Evolutionary conservation across 352 stramenopile species (phyloP), one percentile per base, ranked within the genome.

Genomic region (Pythium rhizo-oryzae): DNA sequence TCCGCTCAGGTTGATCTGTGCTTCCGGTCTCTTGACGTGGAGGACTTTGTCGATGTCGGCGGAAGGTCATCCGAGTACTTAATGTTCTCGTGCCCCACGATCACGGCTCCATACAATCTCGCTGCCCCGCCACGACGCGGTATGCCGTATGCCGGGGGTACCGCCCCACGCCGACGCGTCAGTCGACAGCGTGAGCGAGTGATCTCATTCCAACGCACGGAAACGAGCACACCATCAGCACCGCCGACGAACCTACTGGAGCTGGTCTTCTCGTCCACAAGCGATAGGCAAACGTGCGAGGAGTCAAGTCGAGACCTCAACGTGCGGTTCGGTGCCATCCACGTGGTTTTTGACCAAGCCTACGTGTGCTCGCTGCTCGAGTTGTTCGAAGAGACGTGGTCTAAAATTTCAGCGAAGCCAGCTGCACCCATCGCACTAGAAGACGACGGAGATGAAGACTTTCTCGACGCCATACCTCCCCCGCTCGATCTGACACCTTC

Each of bases 331-430:
- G 89, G 89, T 16, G 85, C 83, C 5, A 72, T 96, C 19, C 89
- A 96, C 53, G 69, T 96, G n/a, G 84, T 92, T 46, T 93, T 95
- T 67, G 87, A 96, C 44, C 89, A 96, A 60, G 84, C 85, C 19
- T 94, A 94, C 44, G 73, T 95, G 9, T 91, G 84, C 51, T 92
- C 85, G 54, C 65, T 95, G 60, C 25, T 95, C 3, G 81, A 93
- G 54, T 43, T 95, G 9, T 81, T 93, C 58, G 84, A 92, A 68
- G 77, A 93, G 64, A 86, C 86, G 47, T 77, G 73, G 47, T 80
- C 77, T 1, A 87, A 88, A 53, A 72, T 88, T 47, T 65, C 76
- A 9, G 15, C 77, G n/a, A 65, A 75, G 47, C 63, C 76, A 5
- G 35, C n/a, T 52, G 57, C 39, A 57, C 56, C 76, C 33, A 57